Conservation (phyloP, 306 rosid species). For the Inga oerstediana region DNA sequence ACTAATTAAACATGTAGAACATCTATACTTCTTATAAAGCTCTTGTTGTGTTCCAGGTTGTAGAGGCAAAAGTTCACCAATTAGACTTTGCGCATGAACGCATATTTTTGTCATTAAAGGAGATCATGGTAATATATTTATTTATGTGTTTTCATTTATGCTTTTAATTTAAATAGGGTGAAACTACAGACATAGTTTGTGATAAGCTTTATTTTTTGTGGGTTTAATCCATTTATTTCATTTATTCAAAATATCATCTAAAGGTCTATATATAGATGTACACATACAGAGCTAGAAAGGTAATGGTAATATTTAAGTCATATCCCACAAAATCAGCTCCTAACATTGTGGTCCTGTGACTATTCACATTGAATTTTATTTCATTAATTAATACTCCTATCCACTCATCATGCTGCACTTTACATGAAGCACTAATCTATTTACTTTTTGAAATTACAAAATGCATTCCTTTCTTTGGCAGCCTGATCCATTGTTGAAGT, state of each 20-base stretch:
- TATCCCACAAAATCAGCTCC: background rate
- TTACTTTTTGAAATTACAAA: background rate
- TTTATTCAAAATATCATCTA: background rate
- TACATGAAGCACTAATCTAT: constrained; percentile 14
- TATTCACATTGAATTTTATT: background rate
- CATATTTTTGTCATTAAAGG: constrained; percentile 81
- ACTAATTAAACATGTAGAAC: constrained; percentile 3
- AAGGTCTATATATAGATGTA: background rate
- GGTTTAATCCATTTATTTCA: background rate
- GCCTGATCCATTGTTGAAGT: constrained; percentile 88
- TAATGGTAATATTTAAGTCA: background rate
- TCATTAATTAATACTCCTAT: background rate
- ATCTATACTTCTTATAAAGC: background rate
- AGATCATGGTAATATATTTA: constrained; percentile 57
- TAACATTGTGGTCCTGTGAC: background rate
- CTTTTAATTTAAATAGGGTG: constrained; percentile 9
- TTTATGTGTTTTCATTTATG: constrained; percentile 21
- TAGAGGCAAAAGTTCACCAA: constrained; percentile 92
- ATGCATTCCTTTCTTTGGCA: constrained; percentile 44
- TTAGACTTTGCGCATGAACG: constrained; percentile 76
- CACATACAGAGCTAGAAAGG: background rate
- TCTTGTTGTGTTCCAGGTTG: constrained; percentile 54
- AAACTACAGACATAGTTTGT: constrained; percentile 13
- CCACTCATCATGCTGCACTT: background rate
- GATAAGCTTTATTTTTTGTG: constrained; percentile 1